These are phyloP conservation scores for Serendipita sp. DNA, from an alignment of 768 basidiomycete species.

Conservation along the genomic window DNA sequence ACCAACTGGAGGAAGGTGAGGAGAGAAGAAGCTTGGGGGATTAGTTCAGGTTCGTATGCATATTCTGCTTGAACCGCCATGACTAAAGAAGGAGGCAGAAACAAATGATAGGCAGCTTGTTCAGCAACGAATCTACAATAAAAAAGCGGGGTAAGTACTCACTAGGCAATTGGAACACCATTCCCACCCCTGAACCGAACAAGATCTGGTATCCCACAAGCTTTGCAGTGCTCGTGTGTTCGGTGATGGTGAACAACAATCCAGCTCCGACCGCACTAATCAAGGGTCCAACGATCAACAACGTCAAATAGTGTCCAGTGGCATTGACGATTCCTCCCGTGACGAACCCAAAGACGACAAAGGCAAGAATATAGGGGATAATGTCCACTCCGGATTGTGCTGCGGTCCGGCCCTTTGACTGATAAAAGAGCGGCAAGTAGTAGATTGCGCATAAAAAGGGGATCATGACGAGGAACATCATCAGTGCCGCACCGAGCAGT, in stretches of 20 bases:
- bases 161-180: constrained; percentile 17
- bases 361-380: constrained; percentile 21
- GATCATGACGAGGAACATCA: constrained; percentile 15
- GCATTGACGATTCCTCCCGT: constrained; percentile 18
- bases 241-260: constrained; percentile 21
- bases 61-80: constrained; percentile 18
- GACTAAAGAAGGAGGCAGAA: constrained; percentile 13
- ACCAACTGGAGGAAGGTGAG: constrained; percentile 16
- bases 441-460: constrained; percentile 18
- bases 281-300: constrained; percentile 19
- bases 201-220: constrained; percentile 26
- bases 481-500: constrained; percentile 14
- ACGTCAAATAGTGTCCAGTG: constrained; percentile 20
- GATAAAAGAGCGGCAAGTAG: constrained; percentile 22
- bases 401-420: constrained; percentile 19
- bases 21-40: constrained; percentile 17
- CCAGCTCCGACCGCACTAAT: constrained; percentile 21
- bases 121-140: not conserved
- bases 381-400: constrained; percentile 24
- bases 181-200: constrained; percentile 24
- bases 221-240: constrained; percentile 12
- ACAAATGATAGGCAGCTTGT: not conserved
- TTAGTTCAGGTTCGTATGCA: constrained; percentile 12
- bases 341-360: constrained; percentile 20
- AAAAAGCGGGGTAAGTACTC: not conserved